These are phyloP conservation scores for Solanum virginianum DNA, from an alignment of 257 asterid species.

Conservation along the genomic window DNA sequence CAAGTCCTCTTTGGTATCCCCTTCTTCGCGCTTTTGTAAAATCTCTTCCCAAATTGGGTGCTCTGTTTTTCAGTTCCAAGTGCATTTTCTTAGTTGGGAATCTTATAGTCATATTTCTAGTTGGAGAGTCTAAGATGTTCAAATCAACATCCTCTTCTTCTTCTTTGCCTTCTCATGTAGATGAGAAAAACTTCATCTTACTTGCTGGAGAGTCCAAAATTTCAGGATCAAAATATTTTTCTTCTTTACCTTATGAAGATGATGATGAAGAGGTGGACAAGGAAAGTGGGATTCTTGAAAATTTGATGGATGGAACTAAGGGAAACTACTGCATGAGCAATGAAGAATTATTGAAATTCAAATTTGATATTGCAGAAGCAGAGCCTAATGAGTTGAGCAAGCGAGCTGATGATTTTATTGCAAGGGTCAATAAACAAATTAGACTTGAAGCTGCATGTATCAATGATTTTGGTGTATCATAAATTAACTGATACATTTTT, in stretches of 20 bases:
- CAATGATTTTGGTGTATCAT: neutral
- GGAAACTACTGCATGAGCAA: neutral
- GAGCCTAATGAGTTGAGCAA: neutral
- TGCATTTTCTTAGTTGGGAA: neutral
- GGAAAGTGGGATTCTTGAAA: neutral
- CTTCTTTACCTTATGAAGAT: neutral
- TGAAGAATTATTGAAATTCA: neutral
- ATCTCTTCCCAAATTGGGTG: neutral
- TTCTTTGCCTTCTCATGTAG: neutral
- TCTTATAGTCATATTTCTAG: neutral
- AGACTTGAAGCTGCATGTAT: neutral
- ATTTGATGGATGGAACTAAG: neutral
- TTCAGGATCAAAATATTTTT: neutral
- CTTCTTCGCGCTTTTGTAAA: neutral
- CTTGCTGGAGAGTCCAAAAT: neutral
- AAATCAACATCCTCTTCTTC: neutral
- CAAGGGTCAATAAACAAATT: neutral
- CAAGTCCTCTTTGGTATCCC: neutral
- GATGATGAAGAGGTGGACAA: neutral
- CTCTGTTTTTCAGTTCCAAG: neutral
- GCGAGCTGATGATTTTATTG: neutral
- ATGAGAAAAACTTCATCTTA: neutral
- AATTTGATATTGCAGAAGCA: neutral
- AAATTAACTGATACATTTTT: neutral
- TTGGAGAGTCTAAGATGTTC: neutral